Evolutionary conservation across 805 yeast species (phyloP), one percentile per base, ranked within the genome.

Genomic region (Yarrowia sp.): DNA sequence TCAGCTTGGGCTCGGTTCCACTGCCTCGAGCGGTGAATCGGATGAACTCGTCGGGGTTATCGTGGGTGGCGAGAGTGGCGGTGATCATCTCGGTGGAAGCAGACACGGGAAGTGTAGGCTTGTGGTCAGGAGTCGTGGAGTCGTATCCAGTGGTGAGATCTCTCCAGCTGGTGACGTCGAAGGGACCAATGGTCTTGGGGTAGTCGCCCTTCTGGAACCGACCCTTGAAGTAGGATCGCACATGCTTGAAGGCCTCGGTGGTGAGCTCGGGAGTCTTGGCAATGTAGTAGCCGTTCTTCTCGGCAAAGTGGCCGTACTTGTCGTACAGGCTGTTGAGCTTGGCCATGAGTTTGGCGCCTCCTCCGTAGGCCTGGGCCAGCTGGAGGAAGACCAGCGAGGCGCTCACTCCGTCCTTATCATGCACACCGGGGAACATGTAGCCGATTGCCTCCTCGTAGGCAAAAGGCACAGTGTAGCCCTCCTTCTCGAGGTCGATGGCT

Each of bases 401-500:
- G 24, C 90, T 77, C 13, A 94, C 81, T 0, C 99, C 99, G 71
- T 93, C 99, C 73, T 93, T 93, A 72, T 93, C 99, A 72, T 88
- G 90, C 42, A 88, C 87, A 16, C 83, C 80, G 19, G 83, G 75
- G 69, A 91, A 90, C 97, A 93, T 90, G 75, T 84, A 93, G 1
- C 99, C 99, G 66, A 93, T 87, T 2, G 98, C 98, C 71, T 93
- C 99, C 73, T 93, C 99, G 71, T 81, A 93, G 0, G 89, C 97
- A 76, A 93, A 91, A 0, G 97, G 96, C 1, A 92, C 96, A 4
- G 60, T 65, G 68, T 70, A 83, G 0, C 96, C 96, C 44, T 81
- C 71, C 0, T 70, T 65, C 65, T 87, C 90, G 53, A 89, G 76
- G 7, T 85, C 88, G 33, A 87, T 83, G 1, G 97, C 94, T 65